Percentiles rank a stretch among this genome's conserved stretches.
phyloP scores from a whole-genome alignment of 345 rosid genomes.

The Dipteronia sinensis region DNA sequence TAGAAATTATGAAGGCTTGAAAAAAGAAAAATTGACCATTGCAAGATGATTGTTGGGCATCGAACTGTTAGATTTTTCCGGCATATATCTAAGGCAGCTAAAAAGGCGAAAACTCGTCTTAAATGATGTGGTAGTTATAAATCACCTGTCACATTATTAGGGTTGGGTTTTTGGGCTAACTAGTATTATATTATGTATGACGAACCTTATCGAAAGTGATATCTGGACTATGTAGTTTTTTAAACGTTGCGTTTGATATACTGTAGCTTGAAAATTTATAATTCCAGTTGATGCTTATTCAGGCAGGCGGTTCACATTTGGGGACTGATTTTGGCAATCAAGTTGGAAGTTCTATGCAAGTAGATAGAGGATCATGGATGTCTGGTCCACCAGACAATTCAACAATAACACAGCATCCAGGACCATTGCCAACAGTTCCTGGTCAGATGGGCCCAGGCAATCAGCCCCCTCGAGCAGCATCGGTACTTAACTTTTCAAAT shows the following conservation, averaged over 20 bases:
- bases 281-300: slow-evolving; percentile 22
- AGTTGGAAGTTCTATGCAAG: slow-evolving; percentile 52
- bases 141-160: not conserved
- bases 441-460: slow-evolving; percentile 62
- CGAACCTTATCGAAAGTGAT: not conserved
- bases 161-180: not conserved
- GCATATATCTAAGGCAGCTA: not conserved
- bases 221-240: not conserved
- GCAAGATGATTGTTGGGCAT: not conserved
- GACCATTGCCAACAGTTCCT: slow-evolving; percentile 47
- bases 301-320: slow-evolving; percentile 68
- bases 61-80: not conserved
- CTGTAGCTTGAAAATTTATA: not conserved
- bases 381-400: slow-evolving; percentile 66
- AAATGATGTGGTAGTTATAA: not conserved
- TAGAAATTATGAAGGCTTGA: not conserved
- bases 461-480: slow-evolving; percentile 62
- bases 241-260: not conserved
- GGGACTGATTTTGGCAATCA: slow-evolving; percentile 67
- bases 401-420: slow-evolving; percentile 52
- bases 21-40: not conserved
- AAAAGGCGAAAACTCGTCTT: not conserved
- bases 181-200: not conserved
- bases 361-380: slow-evolving; percentile 85
- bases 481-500: slow-evolving; percentile 38